phyloP scores from a whole-genome alignment of 2,329 filamentous ascomycete species.

The Fusarium sp. region DNA sequence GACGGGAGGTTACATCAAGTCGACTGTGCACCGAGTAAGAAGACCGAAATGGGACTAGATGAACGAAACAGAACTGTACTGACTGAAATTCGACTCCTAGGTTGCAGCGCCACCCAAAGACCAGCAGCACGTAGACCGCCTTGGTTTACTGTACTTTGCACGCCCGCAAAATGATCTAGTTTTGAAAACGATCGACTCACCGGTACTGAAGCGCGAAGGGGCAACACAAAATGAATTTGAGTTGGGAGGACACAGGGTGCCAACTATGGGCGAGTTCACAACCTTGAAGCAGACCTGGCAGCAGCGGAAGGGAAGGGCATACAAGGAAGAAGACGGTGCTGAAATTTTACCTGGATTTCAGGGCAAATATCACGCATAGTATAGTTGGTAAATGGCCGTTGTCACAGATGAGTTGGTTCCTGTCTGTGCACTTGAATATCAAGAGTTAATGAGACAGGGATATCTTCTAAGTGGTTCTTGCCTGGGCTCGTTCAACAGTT shows the following conservation, averaged over 20 bases:
- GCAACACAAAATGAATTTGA: slow-evolving; percentile 56
- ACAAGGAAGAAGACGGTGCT: neutral
- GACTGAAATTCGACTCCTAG: slow-evolving; percentile 20
- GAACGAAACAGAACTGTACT: neutral
- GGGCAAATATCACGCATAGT: neutral
- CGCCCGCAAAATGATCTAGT: slow-evolving; percentile 57
- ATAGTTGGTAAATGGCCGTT: no score
- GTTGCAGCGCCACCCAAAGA: slow-evolving; percentile 56
- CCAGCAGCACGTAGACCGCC: slow-evolving; percentile 59
- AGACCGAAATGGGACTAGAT: neutral
- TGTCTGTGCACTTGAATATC: no score
- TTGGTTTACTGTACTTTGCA: slow-evolving; percentile 65
- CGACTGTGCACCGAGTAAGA: slow-evolving; percentile 55
- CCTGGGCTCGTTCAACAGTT: no score
- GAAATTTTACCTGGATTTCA: neutral
- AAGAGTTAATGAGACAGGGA: no score
- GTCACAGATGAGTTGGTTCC: no score
- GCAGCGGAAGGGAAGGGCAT: slow-evolving; percentile 12
- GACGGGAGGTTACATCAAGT: slow-evolving; percentile 62
- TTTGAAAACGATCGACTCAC: slow-evolving; percentile 55
- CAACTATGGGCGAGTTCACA: slow-evolving; percentile 56
- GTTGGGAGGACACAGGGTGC: slow-evolving; percentile 47
- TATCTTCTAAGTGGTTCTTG: no score
- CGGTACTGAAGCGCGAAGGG: slow-evolving; percentile 52
- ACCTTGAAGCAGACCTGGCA: slow-evolving; percentile 55